Evolutionary conservation across 305 asterid species (phyloP).

Genomic region (Solanum hybrid): DNA sequence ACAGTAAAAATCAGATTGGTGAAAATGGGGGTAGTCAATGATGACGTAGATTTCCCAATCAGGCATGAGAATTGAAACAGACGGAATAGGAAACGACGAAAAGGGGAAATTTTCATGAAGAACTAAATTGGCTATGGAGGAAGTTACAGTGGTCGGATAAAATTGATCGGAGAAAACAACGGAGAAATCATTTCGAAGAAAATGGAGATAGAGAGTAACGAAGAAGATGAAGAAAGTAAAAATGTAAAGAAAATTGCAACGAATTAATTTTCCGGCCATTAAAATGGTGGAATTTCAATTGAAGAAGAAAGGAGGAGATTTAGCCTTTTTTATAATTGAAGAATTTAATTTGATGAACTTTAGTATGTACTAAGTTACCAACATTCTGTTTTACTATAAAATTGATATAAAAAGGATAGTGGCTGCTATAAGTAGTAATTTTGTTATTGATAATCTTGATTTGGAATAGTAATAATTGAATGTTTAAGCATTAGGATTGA

Average conservation of each 20-base stretch:
- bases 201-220: slow-evolving; percentile 45
- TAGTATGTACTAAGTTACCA: not conserved
- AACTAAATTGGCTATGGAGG: slow-evolving; percentile 11
- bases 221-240: slow-evolving; percentile 36
- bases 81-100: slow-evolving; percentile 4
- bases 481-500: not conserved
- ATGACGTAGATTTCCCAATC: slow-evolving; percentile 75
- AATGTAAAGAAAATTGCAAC: slow-evolving; percentile 38
- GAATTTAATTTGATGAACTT: not conserved
- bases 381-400: not conserved
- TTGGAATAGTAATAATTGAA: not conserved
- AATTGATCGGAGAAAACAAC: not conserved
- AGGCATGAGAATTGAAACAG: slow-evolving; percentile 49
- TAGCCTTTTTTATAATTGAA: not conserved
- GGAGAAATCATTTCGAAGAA: slow-evolving; percentile 26
- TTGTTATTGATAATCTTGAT: not conserved
- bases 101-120: not conserved
- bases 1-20: slow-evolving; percentile 22
- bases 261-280: slow-evolving; percentile 46
- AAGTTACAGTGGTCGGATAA: not conserved
- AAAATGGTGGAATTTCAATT: not conserved
- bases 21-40: slow-evolving; percentile 13
- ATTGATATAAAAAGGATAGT: not conserved
- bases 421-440: not conserved
- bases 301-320: not conserved